phyloP scores from a whole-genome alignment of 352 stramenopile species.

The Phytophthora hibernalis region DNA sequence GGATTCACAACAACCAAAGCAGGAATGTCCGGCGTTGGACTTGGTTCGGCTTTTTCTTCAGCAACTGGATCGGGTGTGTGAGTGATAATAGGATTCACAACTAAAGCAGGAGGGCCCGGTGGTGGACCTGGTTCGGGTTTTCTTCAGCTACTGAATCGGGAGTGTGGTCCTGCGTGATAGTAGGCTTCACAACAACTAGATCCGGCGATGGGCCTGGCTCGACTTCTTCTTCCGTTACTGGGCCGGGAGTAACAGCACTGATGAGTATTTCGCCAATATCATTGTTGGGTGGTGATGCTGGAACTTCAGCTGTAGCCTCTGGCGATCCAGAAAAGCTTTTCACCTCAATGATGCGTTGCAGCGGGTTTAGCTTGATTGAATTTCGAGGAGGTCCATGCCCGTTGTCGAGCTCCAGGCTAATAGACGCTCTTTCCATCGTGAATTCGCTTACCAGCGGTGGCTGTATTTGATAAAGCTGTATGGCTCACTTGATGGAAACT shows the following conservation, averaged over 20 bases:
- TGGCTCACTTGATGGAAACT: not conserved
- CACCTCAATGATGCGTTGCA: not conserved
- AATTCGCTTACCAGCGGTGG: not conserved
- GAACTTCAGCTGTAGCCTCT: not conserved
- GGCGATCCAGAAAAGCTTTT: conserved; percentile 8
- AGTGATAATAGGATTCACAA: not conserved
- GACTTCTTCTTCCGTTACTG: conserved; percentile 4
- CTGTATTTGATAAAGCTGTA: too few relatives aligned
- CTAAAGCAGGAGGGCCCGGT: not conserved
- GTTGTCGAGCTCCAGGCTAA: not conserved
- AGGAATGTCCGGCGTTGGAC: conserved; percentile 10
- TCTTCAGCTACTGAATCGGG: not conserved
- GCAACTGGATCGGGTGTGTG: not conserved
- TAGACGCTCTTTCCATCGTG: not conserved
- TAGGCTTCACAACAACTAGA: conserved; percentile 17
- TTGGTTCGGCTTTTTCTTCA: conserved; percentile 1
- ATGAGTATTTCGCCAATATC: not conserved
- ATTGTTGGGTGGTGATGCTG: conserved; percentile 1
- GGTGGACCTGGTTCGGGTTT: not conserved
- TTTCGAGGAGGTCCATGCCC: not conserved
- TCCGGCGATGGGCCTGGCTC: not conserved
- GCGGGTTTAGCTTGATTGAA: not conserved
- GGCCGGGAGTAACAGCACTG: not conserved
- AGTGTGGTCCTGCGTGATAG: conserved; percentile 4
- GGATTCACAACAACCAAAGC: conserved; percentile 17